Evolutionary conservation across 202 grass and related monocot species (phyloP).

Genomic region (Setaria italica): DNA sequence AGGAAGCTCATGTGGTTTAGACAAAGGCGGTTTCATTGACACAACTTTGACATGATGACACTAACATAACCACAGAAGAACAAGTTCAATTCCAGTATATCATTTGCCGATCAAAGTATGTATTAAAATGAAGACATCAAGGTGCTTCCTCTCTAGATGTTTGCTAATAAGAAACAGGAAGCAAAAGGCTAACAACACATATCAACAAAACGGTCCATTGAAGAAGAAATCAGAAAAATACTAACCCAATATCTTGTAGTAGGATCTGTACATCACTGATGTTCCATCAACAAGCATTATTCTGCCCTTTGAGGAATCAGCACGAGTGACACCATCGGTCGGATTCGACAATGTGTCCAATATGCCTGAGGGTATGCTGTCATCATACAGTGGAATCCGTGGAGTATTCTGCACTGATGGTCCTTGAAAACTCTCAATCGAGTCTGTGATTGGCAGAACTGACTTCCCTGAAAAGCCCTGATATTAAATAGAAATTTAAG

Average conservation of each 20-base stretch:
- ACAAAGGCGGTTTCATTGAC: background rate
- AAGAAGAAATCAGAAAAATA: slow-evolving; percentile 15
- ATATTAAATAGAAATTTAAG: background rate
- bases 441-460: slow-evolving; percentile 49
- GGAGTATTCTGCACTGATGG: slow-evolving; percentile 43
- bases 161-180: background rate
- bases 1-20: slow-evolving; percentile 18
- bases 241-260: slow-evolving; percentile 96
- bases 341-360: slow-evolving; percentile 37
- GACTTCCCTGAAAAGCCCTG: slow-evolving; percentile 57
- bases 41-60: slow-evolving; percentile 22
- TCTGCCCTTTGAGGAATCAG: slow-evolving; percentile 65
- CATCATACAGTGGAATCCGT: slow-evolving; percentile 52
- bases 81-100: slow-evolving; percentile 21
- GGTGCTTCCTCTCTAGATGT: slow-evolving; percentile 26
- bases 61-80: slow-evolving; percentile 24
- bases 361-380: slow-evolving; percentile 40
- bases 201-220: background rate
- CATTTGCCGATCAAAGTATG: slow-evolving; percentile 11
- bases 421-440: slow-evolving; percentile 46
- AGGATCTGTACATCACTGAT: slow-evolving; percentile 94
- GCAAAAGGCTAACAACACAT: slow-evolving; percentile 5
- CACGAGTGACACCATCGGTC: slow-evolving; percentile 25
- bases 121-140: background rate
- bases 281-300: slow-evolving; percentile 96